Base-by-base conservation (phyloP, 2,329 filamentous ascomycete species). In the Exophiala viscosa region DNA sequence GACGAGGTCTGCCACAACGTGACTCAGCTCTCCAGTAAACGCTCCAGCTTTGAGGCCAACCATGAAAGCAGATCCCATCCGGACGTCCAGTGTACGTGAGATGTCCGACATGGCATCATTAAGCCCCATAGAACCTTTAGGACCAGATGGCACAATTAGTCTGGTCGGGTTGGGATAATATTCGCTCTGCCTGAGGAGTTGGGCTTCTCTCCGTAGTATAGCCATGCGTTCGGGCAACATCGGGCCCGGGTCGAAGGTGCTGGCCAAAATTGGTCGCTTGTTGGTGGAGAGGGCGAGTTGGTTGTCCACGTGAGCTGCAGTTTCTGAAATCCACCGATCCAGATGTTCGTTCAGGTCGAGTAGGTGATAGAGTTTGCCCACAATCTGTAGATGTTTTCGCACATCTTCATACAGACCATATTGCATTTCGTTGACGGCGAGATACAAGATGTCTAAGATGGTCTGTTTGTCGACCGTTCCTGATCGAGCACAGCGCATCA, bases 251-350 rank as follows among this genome's bases (percentile, higher is more conserved):
- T 60, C 54, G 36, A 60, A 60, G 11, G 46, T 50, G 15, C 34
- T 42, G n/a, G 42, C 36, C 23, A 60, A 36, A 14, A 57, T 49
- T 6, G 54, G 54, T 15, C 41, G 52, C 34, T 28, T 45, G 13
- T 45, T 54, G 11, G 57, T 60, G 13, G 51, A 52, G 20, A 60
- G 43, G 3, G 54, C 50, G 9, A 60, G 52, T 40, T 60, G 57
- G 39, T 60, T 60, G 32, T 60, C 57, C 11, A 60, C 57, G 32
- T 60, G 54, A 42, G 54, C 57, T 5, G 54, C 50, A 7, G 57
- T 55, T 47, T 60, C 57, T 8, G 54, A 60, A 5, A 60, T 58
- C 57, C 57, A 60, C n/a, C 44, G 46, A 28, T 60, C 57, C 17
- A 60, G 43, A 33, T 52, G 48, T 32, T 57, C 33, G 15, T 39